Percentiles rank a stretch among this genome's conserved stretches.
Conservation (phyloP, 139 green algal genomes). For the Tetradesmus obliquus region DNA sequence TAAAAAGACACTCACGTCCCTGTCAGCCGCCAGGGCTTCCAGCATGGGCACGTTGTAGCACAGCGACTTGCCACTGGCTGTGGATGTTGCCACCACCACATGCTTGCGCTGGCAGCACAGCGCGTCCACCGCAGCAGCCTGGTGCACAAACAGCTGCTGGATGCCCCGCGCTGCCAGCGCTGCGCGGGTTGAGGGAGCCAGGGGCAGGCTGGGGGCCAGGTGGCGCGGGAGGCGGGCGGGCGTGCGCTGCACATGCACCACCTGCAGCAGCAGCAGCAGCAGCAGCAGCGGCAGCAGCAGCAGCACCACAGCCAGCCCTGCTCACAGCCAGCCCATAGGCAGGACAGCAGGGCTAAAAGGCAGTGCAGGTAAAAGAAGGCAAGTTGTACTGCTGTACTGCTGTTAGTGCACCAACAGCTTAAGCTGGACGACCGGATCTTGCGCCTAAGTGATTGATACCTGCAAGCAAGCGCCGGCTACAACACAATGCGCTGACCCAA, state of each 20-base stretch:
- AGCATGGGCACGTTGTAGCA: conserved; percentile 92
- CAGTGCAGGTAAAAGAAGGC: no score
- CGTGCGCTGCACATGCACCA: conserved; percentile 71
- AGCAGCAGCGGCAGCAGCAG: background rate
- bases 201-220: conserved; percentile 23
- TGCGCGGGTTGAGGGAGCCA: conserved; percentile 53
- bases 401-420: no score
- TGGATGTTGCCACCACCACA: conserved; percentile 90
- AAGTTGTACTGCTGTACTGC: no score
- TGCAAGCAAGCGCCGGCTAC: no score
- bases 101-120: conserved; percentile 62
- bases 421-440: no score
- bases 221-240: conserved; percentile 61
- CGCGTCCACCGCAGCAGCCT: conserved; percentile 72
- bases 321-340: no score
- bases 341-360: no score
- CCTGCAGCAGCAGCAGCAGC: conserved; percentile 52
- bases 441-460: background rate
- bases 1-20: background rate
- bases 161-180: conserved; percentile 66
- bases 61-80: conserved; percentile 93
- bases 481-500: no score
- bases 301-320: no score
- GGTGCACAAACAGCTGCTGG: conserved; percentile 45
- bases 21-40: conserved; percentile 61